phyloP scores from a whole-genome alignment of 2,329 filamentous ascomycete species.

The Fusarium pseudograminearum region DNA sequence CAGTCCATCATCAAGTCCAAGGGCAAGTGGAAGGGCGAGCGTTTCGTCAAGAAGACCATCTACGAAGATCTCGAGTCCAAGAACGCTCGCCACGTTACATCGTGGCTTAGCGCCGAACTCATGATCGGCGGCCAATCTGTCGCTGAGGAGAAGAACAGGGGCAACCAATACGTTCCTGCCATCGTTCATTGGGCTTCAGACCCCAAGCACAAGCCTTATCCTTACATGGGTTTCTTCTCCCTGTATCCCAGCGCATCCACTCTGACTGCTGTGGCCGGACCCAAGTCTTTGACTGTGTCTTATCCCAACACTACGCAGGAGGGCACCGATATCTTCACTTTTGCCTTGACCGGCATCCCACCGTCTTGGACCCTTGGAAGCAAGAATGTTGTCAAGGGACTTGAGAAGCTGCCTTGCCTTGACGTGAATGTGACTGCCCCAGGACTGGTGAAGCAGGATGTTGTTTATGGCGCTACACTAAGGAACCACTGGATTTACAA shows the following conservation, averaged over 20 bases:
- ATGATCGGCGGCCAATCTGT: constrained; percentile 58
- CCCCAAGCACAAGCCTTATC: constrained; percentile 10
- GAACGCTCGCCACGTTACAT: constrained; percentile 50
- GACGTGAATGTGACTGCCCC: constrained; percentile 17
- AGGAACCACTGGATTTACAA: constrained; percentile 60
- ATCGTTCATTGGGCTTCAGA: constrained; percentile 19
- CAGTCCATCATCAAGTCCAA: constrained; percentile 49
- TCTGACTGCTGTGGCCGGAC: neutral
- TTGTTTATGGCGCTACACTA: constrained; percentile 54
- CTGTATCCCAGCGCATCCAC: constrained; percentile 15
- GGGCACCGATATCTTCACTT: constrained; percentile 13
- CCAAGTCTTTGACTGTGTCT: constrained; percentile 15
- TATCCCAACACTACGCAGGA: constrained; percentile 21
- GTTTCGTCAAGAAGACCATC: constrained; percentile 53
- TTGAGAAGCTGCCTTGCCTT: constrained; percentile 17
- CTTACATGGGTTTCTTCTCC: constrained; percentile 18
- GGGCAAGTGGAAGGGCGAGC: constrained; percentile 51
- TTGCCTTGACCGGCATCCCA: constrained; percentile 17
- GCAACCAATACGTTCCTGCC: constrained; percentile 51
- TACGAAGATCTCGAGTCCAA: constrained; percentile 52
- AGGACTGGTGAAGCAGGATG: constrained; percentile 33
- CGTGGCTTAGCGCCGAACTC: constrained; percentile 57
- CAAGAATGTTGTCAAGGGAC: constrained; percentile 3
- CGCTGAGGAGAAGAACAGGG: constrained; percentile 53
- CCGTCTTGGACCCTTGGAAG: constrained; percentile 22